Base-by-base conservation (phyloP, 164 flowering plant species). In the Akebia trifoliata region DNA sequence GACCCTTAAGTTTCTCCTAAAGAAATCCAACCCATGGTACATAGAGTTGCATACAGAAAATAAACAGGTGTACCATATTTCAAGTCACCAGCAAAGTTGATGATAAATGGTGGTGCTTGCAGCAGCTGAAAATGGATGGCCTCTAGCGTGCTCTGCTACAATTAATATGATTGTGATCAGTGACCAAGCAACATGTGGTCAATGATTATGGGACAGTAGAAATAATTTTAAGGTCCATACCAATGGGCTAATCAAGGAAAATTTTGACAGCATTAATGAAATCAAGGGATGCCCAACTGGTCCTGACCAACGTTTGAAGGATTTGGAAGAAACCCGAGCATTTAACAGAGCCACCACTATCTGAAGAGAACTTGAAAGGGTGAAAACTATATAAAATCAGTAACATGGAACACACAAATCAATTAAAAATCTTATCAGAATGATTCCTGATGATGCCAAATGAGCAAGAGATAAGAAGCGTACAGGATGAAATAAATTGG, bases 171-270 rank as follows among this genome's bases (percentile, higher is more conserved):
- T 56, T 24, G 62, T 60, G 46, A 72, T 56, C 46, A 70, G 54
- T 42, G 54, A 50, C 26, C 20, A 64, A 30, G 14, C 35, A 29
- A 32, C n/a, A 37, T 22, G 34, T 24, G 37, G 2, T 8, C n/a
- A 34, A 53, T 8, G 45, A 30, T 35, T 14, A n/a, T 21, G 50
- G 8, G 20, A 22, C 4, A 28, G 4, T 22, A 31, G 22, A 54
- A 35, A 2, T 18, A 52, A n/a, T n/a, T 38, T 54, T 6, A 22
- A 24, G 55, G 3, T 12, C 26, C 80, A 47, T 86, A 90, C 99
- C 88, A 90, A 59, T 62, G 99, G 96, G n/a, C 74, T 59, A 65
- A 93, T 87, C 83, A 93, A 69, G 42, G 90, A 80, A 64, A 93
- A 86, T 54, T 80, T 86, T 62, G 97, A 90, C 37, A 93, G 78